Conservation (phyloP, 1,139 yeast genomes). For the Suhomyces guaymorum region DNA sequence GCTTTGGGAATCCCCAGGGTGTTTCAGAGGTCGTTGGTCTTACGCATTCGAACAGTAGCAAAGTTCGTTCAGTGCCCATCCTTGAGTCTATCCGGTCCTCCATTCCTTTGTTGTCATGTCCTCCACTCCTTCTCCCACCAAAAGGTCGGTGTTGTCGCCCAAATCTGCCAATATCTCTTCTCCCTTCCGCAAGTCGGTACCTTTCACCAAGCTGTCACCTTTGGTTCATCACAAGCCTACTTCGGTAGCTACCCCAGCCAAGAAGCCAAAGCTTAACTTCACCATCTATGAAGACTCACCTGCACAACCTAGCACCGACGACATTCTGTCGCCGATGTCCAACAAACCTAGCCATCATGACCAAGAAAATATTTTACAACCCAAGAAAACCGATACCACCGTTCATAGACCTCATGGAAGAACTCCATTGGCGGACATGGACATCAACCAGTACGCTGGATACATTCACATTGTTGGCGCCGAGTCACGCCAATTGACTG, state of each 20-base stretch:
- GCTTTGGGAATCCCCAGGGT: not conserved
- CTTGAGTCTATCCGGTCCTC: not conserved
- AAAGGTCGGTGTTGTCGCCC: conserved; percentile 36
- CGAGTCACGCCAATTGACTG: conserved; percentile 24
- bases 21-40: not conserved
- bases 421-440: conserved; percentile 36
- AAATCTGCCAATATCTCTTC: conserved; percentile 26
- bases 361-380: conserved; percentile 50
- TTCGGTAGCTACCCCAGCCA: conserved; percentile 14
- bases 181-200: conserved; percentile 17
- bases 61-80: not conserved
- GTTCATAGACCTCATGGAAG: conserved; percentile 19
- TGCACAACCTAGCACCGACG: conserved; percentile 1
- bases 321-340: conserved; percentile 14
- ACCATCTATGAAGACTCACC: conserved; percentile 40
- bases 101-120: conserved; percentile 15
- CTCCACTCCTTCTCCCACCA: conserved; percentile 32
- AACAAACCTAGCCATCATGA: conserved; percentile 36
- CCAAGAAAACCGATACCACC: conserved; percentile 25
- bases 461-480: conserved; percentile 20
- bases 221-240: conserved; percentile 7
- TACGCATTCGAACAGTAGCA: not conserved
- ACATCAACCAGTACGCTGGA: conserved; percentile 38
- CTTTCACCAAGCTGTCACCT: conserved; percentile 14
- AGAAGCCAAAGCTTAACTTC: conserved; percentile 29